Conservation (phyloP, 2,329 filamentous ascomycete species). For the Cladosporium sp. region DNA sequence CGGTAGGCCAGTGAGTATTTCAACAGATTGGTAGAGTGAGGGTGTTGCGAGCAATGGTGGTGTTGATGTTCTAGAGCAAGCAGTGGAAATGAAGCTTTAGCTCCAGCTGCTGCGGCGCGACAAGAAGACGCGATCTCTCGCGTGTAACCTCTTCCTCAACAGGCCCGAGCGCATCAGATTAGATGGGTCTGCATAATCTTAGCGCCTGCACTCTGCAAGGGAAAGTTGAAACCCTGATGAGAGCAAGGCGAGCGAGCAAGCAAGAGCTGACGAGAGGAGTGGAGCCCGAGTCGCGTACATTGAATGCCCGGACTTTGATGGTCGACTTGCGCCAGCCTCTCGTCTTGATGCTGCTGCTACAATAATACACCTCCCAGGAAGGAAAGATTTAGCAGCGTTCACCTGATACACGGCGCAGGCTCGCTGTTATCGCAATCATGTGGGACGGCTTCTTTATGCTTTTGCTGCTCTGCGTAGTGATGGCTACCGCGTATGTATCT, state of each 20-base stretch:
- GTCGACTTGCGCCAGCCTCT: neutral
- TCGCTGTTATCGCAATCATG: conserved; percentile 38
- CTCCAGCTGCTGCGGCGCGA: neutral
- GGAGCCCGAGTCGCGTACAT: conserved; percentile 5
- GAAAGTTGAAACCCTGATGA: conserved; percentile 3
- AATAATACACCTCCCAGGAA: neutral
- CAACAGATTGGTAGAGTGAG: neutral
- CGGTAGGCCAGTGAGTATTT: neutral
- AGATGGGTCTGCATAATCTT: neutral
- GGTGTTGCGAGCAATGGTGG: neutral
- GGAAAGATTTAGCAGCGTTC: neutral
- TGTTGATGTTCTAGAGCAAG: neutral
- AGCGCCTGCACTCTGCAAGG: conserved; percentile 11
- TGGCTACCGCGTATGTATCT: conserved; percentile 61
- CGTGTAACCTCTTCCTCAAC: neutral
- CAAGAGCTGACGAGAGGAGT: conserved; percentile 2
- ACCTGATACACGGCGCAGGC: neutral
- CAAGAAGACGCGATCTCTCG: conserved; percentile 1
- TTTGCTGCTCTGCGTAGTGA: conserved; percentile 65
- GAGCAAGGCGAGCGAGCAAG: neutral
- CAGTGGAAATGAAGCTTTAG: conserved; percentile 1
- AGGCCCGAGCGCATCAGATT: conserved; percentile 3
- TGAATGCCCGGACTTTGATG: conserved; percentile 4
- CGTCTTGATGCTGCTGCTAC: neutral
- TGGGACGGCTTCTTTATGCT: conserved; percentile 67